Percentiles rank a stretch among this genome's conserved stretches.
These are phyloP conservation scores for Astrothelium subdiscretum DNA, from an alignment of 495 filamentous ascomycete species.

Conservation along the genomic window DNA sequence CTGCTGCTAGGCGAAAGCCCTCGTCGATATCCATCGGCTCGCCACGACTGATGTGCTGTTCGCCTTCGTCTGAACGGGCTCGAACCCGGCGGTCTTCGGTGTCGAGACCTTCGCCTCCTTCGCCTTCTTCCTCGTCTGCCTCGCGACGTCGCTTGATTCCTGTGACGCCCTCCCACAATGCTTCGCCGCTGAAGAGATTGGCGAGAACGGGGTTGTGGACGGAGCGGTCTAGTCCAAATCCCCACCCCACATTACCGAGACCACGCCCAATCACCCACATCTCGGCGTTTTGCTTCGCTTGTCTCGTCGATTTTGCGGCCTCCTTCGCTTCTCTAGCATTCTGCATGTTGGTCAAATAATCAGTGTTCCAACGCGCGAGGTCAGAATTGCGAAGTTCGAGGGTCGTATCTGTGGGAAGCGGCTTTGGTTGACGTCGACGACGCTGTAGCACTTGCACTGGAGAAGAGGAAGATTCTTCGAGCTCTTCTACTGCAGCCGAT, in stretches of 20 bases:
- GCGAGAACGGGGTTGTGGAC: slow-evolving; percentile 8
- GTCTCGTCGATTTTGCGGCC: slow-evolving; percentile 6
- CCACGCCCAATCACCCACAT: slow-evolving; percentile 25
- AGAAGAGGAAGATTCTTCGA: slow-evolving; percentile 11
- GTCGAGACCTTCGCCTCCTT: slow-evolving; percentile 21
- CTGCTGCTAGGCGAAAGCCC: slow-evolving; percentile 24
- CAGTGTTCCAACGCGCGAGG: slow-evolving; percentile 24
- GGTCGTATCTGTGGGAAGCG: slow-evolving; percentile 18
- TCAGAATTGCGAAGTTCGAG: slow-evolving; percentile 27
- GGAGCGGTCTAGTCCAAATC: slow-evolving; percentile 39
- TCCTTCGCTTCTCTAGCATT: slow-evolving; percentile 15
- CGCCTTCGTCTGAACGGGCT: slow-evolving; percentile 23
- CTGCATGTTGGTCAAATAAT: slow-evolving; percentile 28
- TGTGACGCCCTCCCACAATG: slow-evolving; percentile 37
- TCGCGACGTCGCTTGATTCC: slow-evolving; percentile 33
- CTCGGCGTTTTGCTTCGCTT: slow-evolving; percentile 31
- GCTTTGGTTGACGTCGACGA: slow-evolving; percentile 10
- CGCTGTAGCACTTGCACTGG: slow-evolving; percentile 4
- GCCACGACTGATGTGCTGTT: slow-evolving; percentile 35
- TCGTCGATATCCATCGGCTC: slow-evolving; percentile 28
- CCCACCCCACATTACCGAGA: slow-evolving; percentile 41
- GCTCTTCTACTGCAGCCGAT: slow-evolving; percentile 14
- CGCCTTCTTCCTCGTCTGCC: slow-evolving; percentile 24
- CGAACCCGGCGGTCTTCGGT: slow-evolving; percentile 36
- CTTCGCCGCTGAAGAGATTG: slow-evolving; percentile 41